Base-by-base conservation (phyloP, 208 protist species). In the Leishmania gerbilli region DNA sequence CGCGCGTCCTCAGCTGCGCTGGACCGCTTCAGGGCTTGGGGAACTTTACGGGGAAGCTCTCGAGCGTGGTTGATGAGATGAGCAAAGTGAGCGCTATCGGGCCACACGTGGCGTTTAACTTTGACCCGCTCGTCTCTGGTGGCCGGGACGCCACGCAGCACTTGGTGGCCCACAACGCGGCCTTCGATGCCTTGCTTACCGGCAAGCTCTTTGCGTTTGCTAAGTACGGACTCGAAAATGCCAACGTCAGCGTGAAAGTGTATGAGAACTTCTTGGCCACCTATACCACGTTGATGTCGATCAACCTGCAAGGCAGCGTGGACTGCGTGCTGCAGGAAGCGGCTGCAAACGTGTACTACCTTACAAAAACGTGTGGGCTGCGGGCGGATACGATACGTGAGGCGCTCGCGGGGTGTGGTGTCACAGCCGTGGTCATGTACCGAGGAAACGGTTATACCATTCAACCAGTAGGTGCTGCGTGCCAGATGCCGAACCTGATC, bases 161-260 rank as follows among this genome's bases (percentile, higher is more conserved):
- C 15, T n/a, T 68, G 1, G 45, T 49, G 19, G 77, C 62, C 1
- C 89, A 92, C 84, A 83, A 88, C 60, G 89, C 87, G 0, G 87
- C 80, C 65, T 91, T 85, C 83, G 92, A 94, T 76, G 87, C 92
- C 2, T 88, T 89, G 75, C 84, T 93, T 74, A 92, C 89, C 1
- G 92, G 92, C 8, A 79, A 79, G 49, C 79, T 94, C 31, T 96
- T 94, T 79, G 84, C 80, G 5, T 90, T 82, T 79, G 81, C 76
- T 31, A 82, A 78, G 55, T 47, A 79, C 21, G 88, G 78, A 37
- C 53, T 94, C 17, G 19, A 71, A 47, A 37, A 51, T 7, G 75
- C 64, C 0, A n/a, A 69, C 4, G 67, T 7, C 13, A 55, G 42
- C 34, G 27, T 75, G 64, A 76, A 79, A 7, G 2, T 60, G 13